phyloP scores from a whole-genome alignment of 192 early-diverging fungal species.

The Coemansia sp. region DNA sequence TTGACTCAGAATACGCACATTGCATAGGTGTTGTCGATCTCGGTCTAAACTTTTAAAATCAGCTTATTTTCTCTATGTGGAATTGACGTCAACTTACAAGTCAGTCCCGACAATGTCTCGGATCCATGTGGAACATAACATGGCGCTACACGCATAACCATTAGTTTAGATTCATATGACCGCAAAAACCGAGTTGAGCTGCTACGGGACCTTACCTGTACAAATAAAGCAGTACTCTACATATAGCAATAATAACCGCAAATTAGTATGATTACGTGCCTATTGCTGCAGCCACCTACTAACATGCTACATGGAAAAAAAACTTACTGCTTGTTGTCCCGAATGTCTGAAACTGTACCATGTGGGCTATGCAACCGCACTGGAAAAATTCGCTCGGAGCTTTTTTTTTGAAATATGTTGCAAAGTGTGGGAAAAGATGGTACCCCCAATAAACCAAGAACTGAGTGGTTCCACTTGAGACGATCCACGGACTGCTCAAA shows the following conservation, averaged over 20 bases:
- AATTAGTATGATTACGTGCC: background rate
- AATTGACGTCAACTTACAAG: conserved; percentile 23
- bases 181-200: background rate
- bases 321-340: conserved; percentile 42
- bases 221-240: conserved; percentile 53
- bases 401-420: too few relatives aligned
- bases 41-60: conserved; percentile 15
- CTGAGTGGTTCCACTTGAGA: too few relatives aligned
- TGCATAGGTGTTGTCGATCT: conserved; percentile 41
- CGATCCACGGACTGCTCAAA: too few relatives aligned
- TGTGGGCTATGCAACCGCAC: background rate
- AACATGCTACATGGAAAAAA: background rate
- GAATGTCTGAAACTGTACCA: conserved; percentile 29
- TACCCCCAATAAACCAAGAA: background rate
- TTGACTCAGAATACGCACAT: conserved; percentile 30
- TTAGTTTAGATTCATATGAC: background rate
- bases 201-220: conserved; percentile 28
- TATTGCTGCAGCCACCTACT: too few relatives aligned
- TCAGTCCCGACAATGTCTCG: conserved; percentile 17
- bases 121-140: conserved; percentile 32
- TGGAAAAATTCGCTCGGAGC: too few relatives aligned
- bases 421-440: background rate
- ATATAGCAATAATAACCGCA: background rate
- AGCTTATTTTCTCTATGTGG: background rate
- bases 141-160: conserved; percentile 12